Conservation (phyloP, 208 protist species). For the Leishmania turanica region DNA sequence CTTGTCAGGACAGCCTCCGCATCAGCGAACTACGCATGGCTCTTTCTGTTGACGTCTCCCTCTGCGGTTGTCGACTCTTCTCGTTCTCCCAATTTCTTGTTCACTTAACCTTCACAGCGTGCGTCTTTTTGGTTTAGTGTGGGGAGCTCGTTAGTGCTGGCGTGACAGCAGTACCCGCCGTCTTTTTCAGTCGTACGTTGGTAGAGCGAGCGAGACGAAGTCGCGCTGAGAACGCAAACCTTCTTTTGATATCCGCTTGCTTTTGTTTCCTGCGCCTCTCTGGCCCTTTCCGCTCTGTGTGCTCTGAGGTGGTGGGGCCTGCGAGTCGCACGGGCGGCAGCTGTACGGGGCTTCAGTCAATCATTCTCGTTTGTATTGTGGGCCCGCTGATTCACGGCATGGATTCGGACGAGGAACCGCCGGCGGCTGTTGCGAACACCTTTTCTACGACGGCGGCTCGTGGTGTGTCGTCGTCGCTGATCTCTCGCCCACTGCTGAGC, state of each 20-base stretch:
- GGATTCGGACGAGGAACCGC: slow-evolving; percentile 25
- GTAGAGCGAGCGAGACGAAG: background rate
- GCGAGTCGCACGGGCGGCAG: background rate
- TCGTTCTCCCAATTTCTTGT: no score
- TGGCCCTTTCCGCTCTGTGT: background rate
- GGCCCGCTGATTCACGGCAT: background rate
- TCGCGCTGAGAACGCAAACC: background rate
- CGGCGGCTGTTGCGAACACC: slow-evolving; percentile 11
- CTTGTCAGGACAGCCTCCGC: background rate
- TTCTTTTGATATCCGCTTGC: background rate
- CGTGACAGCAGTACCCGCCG: background rate
- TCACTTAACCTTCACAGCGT: background rate
- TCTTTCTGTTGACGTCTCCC: no score
- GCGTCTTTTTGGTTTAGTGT: background rate
- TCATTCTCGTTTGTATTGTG: background rate
- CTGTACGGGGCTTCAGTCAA: background rate
- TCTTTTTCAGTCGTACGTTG: background rate
- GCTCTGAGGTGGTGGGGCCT: background rate
- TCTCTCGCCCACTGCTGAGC: background rate
- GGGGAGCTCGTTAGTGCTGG: background rate
- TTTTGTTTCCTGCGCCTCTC: slow-evolving; percentile 1
- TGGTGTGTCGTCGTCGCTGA: background rate
- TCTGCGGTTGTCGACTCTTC: background rate
- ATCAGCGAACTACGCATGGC: background rate
- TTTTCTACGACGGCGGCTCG: background rate